phyloP scores from a whole-genome alignment of 257 asterid species.

The Dorcoceras hygrometricum region DNA sequence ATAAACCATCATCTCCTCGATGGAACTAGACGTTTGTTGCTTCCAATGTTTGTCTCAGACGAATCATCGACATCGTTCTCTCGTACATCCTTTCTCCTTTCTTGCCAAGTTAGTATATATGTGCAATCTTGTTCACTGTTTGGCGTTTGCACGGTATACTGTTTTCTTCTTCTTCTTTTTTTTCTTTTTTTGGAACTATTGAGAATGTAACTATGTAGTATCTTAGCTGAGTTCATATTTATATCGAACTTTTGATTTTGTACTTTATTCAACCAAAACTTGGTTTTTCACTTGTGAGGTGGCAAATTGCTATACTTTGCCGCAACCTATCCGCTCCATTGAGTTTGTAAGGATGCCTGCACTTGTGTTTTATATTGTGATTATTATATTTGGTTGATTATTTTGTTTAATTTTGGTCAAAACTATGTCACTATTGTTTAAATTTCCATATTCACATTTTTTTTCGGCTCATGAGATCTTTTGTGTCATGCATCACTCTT shows the following conservation, averaged over 20 bases:
- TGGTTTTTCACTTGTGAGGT: not conserved
- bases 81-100: constrained; percentile 37
- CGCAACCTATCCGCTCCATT: not conserved
- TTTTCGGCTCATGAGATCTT: not conserved
- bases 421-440: not conserved
- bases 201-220: constrained; percentile 34
- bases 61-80: constrained; percentile 1
- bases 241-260: constrained; percentile 3
- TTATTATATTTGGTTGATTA: not conserved
- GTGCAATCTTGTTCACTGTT: constrained; percentile 16
- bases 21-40: constrained; percentile 54
- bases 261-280: not conserved
- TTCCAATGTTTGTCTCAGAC: constrained; percentile 23
- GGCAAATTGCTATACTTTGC: not conserved
- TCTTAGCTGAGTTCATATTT: constrained; percentile 14
- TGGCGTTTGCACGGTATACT: constrained; percentile 18
- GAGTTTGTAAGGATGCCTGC: constrained; percentile 16
- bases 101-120: constrained; percentile 35
- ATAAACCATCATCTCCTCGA: constrained; percentile 75
- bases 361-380: constrained; percentile 13
- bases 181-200: constrained; percentile 21
- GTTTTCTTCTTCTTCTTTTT: constrained; percentile 6
- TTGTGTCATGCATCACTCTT: too few relatives aligned
- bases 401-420: not conserved
- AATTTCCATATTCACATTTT: too few relatives aligned